Conservation (phyloP, 176 grass and related monocot species). For the Aegilops longissima region DNA sequence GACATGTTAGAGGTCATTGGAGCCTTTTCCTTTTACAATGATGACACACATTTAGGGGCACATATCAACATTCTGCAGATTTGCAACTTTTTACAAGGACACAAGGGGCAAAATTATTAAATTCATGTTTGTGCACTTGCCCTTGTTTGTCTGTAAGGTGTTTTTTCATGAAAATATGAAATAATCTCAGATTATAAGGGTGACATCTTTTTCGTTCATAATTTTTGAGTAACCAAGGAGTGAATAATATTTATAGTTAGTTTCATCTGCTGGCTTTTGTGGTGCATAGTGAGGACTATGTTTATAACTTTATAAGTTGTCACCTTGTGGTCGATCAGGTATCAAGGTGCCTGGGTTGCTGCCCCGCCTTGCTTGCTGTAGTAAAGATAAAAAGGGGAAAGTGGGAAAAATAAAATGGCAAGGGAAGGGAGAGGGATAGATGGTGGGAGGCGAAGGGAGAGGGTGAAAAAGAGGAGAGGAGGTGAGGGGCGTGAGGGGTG, state of each 20-base stretch:
- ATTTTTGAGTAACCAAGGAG: not conserved
- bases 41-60: not conserved
- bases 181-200: not conserved
- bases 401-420: not conserved
- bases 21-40: not conserved
- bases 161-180: no score
- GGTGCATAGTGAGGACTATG: not conserved
- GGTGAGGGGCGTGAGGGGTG: not conserved
- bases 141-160: not conserved
- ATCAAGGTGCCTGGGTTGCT: not conserved
- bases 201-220: not conserved
- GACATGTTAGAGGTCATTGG: not conserved
- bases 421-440: not conserved
- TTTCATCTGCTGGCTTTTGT: not conserved
- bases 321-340: not conserved
- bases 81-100: not conserved
- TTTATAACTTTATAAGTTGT: conserved; percentile 3
- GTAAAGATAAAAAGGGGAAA: not conserved
- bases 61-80: not conserved
- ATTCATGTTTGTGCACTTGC: not conserved
- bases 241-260: not conserved
- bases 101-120: not conserved
- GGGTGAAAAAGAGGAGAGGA: not conserved
- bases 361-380: not conserved
- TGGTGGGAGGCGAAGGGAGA: not conserved